These are phyloP conservation scores for Pestalotiopsis sp. DNA, from an alignment of 2,329 filamentous ascomycete species.

Conservation along the genomic window DNA sequence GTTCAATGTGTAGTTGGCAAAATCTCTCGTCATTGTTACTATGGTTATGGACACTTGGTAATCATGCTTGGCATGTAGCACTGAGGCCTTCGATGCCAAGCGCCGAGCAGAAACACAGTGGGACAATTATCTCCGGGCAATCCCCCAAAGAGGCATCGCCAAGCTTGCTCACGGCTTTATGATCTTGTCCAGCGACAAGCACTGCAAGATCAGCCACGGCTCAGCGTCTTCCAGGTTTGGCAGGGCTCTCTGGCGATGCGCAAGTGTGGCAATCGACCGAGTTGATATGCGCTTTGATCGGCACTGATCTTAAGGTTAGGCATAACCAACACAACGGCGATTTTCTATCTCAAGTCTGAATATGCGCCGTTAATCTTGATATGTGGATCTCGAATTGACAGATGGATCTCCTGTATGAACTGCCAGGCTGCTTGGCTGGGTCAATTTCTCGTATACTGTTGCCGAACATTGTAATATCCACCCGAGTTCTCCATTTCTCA, in stretches of 20 bases:
- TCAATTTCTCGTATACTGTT: background rate
- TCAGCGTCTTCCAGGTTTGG: background rate
- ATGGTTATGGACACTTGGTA: background rate
- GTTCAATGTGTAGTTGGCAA: background rate
- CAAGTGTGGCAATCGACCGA: background rate
- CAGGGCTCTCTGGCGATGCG: background rate
- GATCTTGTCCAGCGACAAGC: background rate
- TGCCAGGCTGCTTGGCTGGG: background rate
- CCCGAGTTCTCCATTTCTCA: background rate
- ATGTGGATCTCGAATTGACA: background rate
- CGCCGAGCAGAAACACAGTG: background rate
- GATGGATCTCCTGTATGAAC: background rate
- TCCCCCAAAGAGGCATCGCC: background rate
- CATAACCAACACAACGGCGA: background rate
- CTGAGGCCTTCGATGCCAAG: background rate
- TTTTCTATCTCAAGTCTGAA: background rate
- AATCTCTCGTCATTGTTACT: background rate
- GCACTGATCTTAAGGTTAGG: too few species aligned
- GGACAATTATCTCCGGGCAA: background rate
- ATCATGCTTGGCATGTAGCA: background rate
- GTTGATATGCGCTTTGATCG: background rate
- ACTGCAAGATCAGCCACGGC: slow-evolving; percentile 4
- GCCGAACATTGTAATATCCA: background rate
- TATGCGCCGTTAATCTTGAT: slow-evolving; percentile 5
- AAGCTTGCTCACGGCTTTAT: background rate